Evolutionary conservation across 495 filamentous ascomycete species (phyloP).

Genomic region (Entonaema liquescens): DNA sequence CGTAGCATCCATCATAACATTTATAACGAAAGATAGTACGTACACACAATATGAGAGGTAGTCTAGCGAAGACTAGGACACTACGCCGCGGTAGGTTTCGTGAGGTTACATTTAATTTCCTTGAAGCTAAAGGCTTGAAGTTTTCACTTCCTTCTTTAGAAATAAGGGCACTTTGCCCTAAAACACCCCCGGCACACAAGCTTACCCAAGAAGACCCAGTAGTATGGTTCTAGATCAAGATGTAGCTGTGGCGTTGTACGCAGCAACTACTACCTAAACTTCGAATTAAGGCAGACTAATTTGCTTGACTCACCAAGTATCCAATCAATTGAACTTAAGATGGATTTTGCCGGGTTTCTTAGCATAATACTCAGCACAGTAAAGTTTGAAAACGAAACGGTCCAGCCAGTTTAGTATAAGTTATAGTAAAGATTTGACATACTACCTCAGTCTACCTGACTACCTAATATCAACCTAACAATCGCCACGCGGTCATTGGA

Average conservation of each 20-base stretch:
- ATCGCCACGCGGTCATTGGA: conserved; percentile 14
- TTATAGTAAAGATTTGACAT: neutral
- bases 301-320: neutral
- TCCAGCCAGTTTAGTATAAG: neutral
- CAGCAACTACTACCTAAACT: neutral
- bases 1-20: conserved; percentile 39
- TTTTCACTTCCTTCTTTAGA: neutral
- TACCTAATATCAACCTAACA: neutral
- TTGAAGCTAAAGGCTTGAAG: neutral
- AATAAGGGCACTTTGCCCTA: neutral
- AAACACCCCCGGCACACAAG: neutral
- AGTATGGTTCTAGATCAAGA: neutral
- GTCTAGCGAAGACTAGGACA: neutral
- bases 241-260: neutral
- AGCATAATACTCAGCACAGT: neutral
- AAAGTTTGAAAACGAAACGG: neutral
- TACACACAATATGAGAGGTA: too few species aligned
- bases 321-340: neutral
- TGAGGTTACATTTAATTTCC: neutral
- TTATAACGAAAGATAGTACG: conserved; percentile 40
- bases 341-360: neutral
- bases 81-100: neutral
- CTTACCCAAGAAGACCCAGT: neutral
- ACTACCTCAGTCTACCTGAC: too few species aligned
- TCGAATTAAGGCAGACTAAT: neutral